Evolutionary conservation across 257 asterid species (phyloP).

Genomic region (Euphrasia confusa): DNA sequence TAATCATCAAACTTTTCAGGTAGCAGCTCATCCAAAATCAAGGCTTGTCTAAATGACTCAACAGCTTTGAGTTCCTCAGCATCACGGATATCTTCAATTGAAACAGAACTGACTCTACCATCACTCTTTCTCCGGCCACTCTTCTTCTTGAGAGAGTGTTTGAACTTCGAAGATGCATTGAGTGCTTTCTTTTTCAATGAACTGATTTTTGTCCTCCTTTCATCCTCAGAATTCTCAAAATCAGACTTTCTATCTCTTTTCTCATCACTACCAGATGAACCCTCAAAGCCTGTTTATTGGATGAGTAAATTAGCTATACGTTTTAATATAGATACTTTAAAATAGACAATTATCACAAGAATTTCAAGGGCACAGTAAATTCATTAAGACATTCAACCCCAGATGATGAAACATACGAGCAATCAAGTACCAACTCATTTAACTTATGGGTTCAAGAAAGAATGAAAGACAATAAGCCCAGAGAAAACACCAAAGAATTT

Average conservation of each 20-base stretch:
- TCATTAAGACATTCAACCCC: not conserved
- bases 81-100: slow-evolving; percentile 91
- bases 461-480: too few relatives aligned
- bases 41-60: slow-evolving; percentile 78
- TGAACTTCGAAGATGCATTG: slow-evolving; percentile 86
- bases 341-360: not conserved
- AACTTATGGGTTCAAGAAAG: too few relatives aligned
- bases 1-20: slow-evolving; percentile 85
- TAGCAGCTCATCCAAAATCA: slow-evolving; percentile 78
- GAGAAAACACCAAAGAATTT: too few relatives aligned
- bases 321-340: not conserved
- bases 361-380: not conserved
- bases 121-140: slow-evolving; percentile 75
- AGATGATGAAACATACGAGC: too few relatives aligned
- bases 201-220: slow-evolving; percentile 79
- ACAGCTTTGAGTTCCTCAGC: slow-evolving; percentile 84
- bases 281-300: slow-evolving; percentile 69
- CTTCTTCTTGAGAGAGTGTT: slow-evolving; percentile 93
- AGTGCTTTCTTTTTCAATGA: slow-evolving; percentile 89
- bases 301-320: slow-evolving; percentile 19
- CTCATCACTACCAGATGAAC: slow-evolving; percentile 83
- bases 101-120: slow-evolving; percentile 82
- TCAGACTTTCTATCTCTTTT: slow-evolving; percentile 83
- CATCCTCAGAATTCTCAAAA: slow-evolving; percentile 94
- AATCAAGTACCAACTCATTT: too few relatives aligned